These are phyloP conservation scores for Aplosporella prunicola DNA, from an alignment of 2,329 filamentous ascomycete species.

Conservation along the genomic window DNA sequence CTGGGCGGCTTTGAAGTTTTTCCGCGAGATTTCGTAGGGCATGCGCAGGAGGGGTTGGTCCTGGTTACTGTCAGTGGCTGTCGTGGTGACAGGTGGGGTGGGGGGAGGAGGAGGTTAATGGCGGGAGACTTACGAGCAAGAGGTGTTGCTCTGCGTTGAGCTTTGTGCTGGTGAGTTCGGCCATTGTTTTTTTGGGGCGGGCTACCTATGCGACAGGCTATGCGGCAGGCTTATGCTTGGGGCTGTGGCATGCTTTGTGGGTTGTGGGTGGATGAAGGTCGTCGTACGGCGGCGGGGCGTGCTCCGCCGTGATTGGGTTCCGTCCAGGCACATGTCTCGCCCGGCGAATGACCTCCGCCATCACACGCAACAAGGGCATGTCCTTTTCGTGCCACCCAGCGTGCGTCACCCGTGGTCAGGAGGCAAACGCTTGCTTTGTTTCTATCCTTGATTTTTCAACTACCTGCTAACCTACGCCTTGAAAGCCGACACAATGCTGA, in stretches of 20 bases:
- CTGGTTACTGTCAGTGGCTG: conserved; percentile 36
- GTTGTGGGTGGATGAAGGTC: neutral
- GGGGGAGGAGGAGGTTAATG: conserved; percentile 2
- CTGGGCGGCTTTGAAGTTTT: conserved; percentile 85
- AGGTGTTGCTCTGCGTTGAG: conserved; percentile 68
- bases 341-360: conserved; percentile 4
- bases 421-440: too few relatives aligned
- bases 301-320: conserved; percentile 4
- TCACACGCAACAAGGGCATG: too few relatives aligned
- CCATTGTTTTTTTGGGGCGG: conserved; percentile 25
- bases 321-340: conserved; percentile 6
- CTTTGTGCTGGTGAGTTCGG: conserved; percentile 47
- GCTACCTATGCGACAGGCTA: neutral
- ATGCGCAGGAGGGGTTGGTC: conserved; percentile 92
- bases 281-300: conserved; percentile 4
- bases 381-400: too few relatives aligned
- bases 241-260: conserved; percentile 1
- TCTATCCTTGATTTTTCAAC: too few relatives aligned
- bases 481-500: conserved; percentile 47
- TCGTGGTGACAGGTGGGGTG: too few relatives aligned
- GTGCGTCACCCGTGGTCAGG: too few relatives aligned
- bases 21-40: conserved; percentile 82
- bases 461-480: conserved; percentile 9
- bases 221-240: neutral
- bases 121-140: conserved; percentile 49